Evolutionary conservation across 495 filamentous ascomycete species (phyloP).

Genomic region (Talaromyces wortmannii): DNA sequence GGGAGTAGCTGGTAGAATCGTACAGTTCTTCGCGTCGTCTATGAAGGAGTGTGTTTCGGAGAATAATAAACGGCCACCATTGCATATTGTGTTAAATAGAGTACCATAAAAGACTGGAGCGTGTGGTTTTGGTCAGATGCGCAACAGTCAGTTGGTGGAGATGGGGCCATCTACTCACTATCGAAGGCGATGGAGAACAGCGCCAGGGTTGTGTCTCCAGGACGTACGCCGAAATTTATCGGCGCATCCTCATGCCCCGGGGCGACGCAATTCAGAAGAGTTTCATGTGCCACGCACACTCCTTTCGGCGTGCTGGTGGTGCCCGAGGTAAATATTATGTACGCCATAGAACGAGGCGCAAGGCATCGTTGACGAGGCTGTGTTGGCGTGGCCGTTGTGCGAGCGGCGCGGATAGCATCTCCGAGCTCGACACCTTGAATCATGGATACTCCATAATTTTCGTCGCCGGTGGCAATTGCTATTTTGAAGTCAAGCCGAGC

Average conservation of each 20-base stretch:
- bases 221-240: too few species aligned
- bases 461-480: too few species aligned
- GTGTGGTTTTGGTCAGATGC: not conserved
- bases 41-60: not conserved
- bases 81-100: not conserved
- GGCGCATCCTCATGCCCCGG: too few species aligned
- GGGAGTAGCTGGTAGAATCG: conserved; percentile 12
- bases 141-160: not conserved
- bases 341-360: not conserved
- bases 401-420: too few species aligned
- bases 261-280: too few species aligned
- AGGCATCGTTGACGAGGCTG: not conserved
- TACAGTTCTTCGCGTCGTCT: conserved; percentile 2
- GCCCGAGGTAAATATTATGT: not conserved
- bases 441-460: too few species aligned
- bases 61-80: not conserved
- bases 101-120: not conserved
- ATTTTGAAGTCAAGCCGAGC: not conserved
- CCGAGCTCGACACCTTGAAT: too few species aligned
- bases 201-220: too few species aligned
- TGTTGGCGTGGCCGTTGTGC: too few species aligned
- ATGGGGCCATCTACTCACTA: too few species aligned
- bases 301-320: not conserved
- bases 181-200: too few species aligned
- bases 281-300: not conserved